phyloP scores from a whole-genome alignment of 768 basidiomycete species.

The Tylopilus balloui region DNA sequence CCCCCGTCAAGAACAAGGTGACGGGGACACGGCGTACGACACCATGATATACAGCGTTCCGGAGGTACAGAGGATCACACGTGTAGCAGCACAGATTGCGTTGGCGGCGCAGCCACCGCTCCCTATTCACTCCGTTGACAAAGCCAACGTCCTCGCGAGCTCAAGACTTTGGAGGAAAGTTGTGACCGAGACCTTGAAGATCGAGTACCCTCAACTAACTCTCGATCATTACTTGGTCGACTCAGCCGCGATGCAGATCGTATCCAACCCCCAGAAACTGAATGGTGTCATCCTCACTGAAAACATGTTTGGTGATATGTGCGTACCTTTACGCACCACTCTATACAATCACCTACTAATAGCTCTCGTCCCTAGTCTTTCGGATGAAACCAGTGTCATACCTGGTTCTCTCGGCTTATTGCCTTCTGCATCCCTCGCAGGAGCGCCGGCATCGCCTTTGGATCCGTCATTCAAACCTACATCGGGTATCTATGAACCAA shows the following conservation, averaged over 20 bases:
- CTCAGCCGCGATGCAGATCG: conserved; percentile 94
- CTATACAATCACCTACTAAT: conserved; percentile 4
- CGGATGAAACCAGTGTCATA: conserved; percentile 95
- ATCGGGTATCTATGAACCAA: conserved; percentile 92
- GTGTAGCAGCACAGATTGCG: conserved; percentile 93
- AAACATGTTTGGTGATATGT: conserved; percentile 98
- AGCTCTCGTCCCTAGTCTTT: conserved; percentile 53
- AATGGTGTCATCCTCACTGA: conserved; percentile 96
- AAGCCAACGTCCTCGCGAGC: conserved; percentile 96
- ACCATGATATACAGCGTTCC: conserved; percentile 88
- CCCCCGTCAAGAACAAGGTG: conserved; percentile 79
- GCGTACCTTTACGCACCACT: conserved; percentile 29
- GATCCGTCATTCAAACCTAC: conserved; percentile 67
- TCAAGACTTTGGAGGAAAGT: conserved; percentile 93
- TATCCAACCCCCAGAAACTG: conserved; percentile 81
- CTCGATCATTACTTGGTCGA: conserved; percentile 93
- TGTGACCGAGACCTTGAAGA: conserved; percentile 76
- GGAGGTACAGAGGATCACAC: conserved; percentile 92
- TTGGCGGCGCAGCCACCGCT: conserved; percentile 78
- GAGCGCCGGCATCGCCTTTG: conserved; percentile 61
- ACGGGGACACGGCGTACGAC: conserved; percentile 78
- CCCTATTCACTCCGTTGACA: conserved; percentile 90
- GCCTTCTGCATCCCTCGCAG: conserved; percentile 94
- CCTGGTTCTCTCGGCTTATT: conserved; percentile 95
- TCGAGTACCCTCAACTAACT: conserved; percentile 84